Conservation (phyloP, 805 yeast genomes). For the Helenozyma baotianmanensis region DNA sequence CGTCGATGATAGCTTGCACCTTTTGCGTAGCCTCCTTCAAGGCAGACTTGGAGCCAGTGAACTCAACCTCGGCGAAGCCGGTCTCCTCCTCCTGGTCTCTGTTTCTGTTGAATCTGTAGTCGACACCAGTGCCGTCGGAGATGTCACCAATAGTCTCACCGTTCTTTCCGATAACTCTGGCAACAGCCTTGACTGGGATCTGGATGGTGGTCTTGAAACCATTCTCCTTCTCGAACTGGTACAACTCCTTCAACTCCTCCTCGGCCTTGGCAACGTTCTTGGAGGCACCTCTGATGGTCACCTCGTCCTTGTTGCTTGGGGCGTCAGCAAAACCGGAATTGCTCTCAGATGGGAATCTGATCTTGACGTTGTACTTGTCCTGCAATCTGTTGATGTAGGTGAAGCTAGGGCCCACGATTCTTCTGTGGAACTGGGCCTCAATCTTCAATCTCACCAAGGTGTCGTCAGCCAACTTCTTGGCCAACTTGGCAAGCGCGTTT, state of each 20-base stretch:
- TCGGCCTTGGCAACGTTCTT: conserved; percentile 80
- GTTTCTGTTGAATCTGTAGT: conserved; percentile 43
- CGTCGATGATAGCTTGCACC: conserved; percentile 59
- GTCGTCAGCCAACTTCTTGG: conserved; percentile 83
- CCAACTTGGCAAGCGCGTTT: conserved; percentile 49
- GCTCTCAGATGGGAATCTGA: conserved; percentile 61
- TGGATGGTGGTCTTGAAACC: conserved; percentile 61
- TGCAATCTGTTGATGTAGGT: conserved; percentile 77
- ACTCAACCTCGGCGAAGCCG: conserved; percentile 57
- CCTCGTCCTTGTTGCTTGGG: conserved; percentile 53
- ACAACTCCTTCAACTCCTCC: conserved; percentile 77
- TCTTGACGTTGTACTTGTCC: conserved; percentile 78
- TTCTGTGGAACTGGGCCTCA: conserved; percentile 74
- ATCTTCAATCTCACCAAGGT: conserved; percentile 56
- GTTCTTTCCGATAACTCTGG: conserved; percentile 83
- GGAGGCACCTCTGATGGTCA: conserved; percentile 80
- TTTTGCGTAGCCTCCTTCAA: conserved; percentile 66
- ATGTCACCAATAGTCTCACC: conserved; percentile 84
- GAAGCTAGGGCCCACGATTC: conserved; percentile 81
- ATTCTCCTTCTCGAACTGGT: conserved; percentile 83
- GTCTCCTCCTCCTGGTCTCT: conserved; percentile 41
- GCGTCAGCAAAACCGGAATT: conserved; percentile 25
- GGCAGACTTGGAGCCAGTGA: conserved; percentile 74
- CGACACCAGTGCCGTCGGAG: conserved; percentile 63
- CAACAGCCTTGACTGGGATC: conserved; percentile 70